phyloP scores from a whole-genome alignment of 2,329 filamentous ascomycete species.

The Zymoseptoria tritici region DNA sequence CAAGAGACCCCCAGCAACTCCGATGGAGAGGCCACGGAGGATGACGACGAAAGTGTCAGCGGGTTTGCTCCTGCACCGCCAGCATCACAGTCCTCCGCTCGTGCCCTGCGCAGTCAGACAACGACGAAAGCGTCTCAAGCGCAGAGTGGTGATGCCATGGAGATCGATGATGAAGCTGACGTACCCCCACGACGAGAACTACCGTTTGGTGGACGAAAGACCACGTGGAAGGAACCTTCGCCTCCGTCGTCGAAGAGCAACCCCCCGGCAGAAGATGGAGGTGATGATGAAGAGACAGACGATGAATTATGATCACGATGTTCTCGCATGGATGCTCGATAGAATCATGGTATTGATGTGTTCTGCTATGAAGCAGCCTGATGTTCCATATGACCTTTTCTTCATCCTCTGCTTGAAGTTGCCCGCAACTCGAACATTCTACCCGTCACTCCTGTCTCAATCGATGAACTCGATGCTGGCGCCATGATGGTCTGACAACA shows the following conservation, averaged over 20 bases:
- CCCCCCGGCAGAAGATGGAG: conserved; percentile 1
- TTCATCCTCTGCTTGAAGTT: neutral
- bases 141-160: conserved; percentile 4
- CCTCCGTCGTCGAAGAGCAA: conserved; percentile 5
- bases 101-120: neutral
- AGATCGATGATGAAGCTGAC: conserved; percentile 8
- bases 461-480: neutral
- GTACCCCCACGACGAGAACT: conserved; percentile 17
- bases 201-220: conserved; percentile 13
- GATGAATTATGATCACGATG: conserved; percentile 24
- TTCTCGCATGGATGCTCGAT: neutral
- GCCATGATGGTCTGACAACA: neutral
- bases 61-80: conserved; percentile 1
- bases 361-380: neutral
- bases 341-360: neutral
- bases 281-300: conserved; percentile 29
- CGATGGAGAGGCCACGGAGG: conserved; percentile 21
- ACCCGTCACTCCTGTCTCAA: neutral
- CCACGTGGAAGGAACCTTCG: conserved; percentile 8
- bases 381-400: neutral
- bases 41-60: conserved; percentile 6
- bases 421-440: neutral
- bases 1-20: conserved; percentile 17
- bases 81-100: conserved; percentile 1
- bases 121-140: neutral